These are phyloP conservation scores for Lyophyllum shimeji DNA, from an alignment of 768 basidiomycete species.

Conservation along the genomic window DNA sequence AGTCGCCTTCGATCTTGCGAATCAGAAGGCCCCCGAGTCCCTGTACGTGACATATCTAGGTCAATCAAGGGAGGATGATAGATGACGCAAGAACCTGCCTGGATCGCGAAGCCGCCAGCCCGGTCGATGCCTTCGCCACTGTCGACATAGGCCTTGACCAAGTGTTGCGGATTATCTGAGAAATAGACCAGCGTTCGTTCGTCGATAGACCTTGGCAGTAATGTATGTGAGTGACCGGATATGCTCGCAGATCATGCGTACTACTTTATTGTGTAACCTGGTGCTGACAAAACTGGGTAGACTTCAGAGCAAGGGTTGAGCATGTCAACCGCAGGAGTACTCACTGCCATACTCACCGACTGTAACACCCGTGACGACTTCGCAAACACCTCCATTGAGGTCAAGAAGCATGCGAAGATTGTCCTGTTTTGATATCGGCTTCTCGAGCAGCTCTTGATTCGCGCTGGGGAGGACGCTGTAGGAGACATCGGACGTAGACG, in stretches of 20 bases:
- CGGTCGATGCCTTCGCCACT: constrained; percentile 84
- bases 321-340: not conserved
- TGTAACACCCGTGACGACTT: constrained; percentile 90
- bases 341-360: constrained; percentile 52
- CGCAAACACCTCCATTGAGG: constrained; percentile 82
- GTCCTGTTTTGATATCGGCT: constrained; percentile 76
- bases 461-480: constrained; percentile 51
- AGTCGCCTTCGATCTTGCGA: constrained; percentile 87
- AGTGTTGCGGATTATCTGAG: constrained; percentile 53
- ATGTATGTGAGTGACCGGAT: not conserved
- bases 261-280: constrained; percentile 74
- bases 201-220: constrained; percentile 65
- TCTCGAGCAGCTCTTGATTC: constrained; percentile 83
- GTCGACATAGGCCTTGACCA: constrained; percentile 79
- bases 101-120: constrained; percentile 94
- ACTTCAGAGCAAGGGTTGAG: constrained; percentile 36
- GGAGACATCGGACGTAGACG: constrained; percentile 54
- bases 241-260: constrained; percentile 2
- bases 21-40: constrained; percentile 81
- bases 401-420: constrained; percentile 87
- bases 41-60: constrained; percentile 32
- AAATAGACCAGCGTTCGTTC: constrained; percentile 82
- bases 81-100: constrained; percentile 46
- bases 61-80: not conserved
- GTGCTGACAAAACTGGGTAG: constrained; percentile 72